These are phyloP conservation scores for Lichtheimia ornata DNA, from an alignment of 371 early-diverging fungal genomes.

Conservation along the genomic window DNA sequence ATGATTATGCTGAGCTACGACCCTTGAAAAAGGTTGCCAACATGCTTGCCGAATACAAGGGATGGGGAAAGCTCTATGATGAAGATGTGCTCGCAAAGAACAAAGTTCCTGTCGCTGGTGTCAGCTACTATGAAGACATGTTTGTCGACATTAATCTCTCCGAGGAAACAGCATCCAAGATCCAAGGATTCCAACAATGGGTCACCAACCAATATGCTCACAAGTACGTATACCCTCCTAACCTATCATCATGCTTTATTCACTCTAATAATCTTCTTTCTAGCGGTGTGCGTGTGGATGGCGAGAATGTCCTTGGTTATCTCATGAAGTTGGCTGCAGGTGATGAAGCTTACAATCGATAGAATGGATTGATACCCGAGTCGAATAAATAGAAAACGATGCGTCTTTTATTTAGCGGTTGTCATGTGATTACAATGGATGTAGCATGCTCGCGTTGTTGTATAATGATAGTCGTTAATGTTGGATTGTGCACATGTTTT, in stretches of 20 bases:
- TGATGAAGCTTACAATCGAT: slow-evolving; percentile 49
- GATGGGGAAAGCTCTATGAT: slow-evolving; percentile 68
- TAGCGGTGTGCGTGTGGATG: slow-evolving; percentile 59
- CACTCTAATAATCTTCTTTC: not conserved
- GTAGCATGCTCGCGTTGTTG: too few species aligned
- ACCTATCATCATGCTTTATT: not conserved
- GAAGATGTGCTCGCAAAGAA: slow-evolving; percentile 46
- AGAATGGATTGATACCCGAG: slow-evolving; percentile 6
- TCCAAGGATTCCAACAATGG: slow-evolving; percentile 67
- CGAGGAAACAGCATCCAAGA: slow-evolving; percentile 59
- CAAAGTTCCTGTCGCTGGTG: slow-evolving; percentile 66
- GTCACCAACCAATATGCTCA: slow-evolving; percentile 78
- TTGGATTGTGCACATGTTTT: too few species aligned
- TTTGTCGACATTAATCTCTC: slow-evolving; percentile 66
- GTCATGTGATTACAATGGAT: too few species aligned
- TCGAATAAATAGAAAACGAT: too few species aligned
- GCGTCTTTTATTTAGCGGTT: too few species aligned
- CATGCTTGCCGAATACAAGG: slow-evolving; percentile 56
- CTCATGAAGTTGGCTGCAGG: slow-evolving; percentile 62
- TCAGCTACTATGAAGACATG: slow-evolving; percentile 78
- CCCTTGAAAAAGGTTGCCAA: slow-evolving; percentile 64
- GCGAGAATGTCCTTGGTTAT: slow-evolving; percentile 56
- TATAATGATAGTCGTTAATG: too few species aligned
- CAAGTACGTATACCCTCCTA: slow-evolving; percentile 42
- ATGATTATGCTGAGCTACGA: slow-evolving; percentile 67